These are phyloP conservation scores for Chenopodium formosanum DNA, from an alignment of 148 eudicot genomes.

Conservation along the genomic window DNA sequence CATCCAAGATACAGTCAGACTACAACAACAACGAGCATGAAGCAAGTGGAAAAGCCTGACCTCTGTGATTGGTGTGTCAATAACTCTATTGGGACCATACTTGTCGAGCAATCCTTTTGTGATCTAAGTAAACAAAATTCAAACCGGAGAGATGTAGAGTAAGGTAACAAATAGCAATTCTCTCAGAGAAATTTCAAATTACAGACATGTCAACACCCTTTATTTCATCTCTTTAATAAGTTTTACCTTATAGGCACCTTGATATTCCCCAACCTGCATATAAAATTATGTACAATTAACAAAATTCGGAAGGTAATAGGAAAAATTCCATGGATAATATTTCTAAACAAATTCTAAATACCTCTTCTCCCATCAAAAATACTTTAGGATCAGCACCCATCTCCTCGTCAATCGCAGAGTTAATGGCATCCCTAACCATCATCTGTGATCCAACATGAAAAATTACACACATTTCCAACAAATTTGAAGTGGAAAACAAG, in stretches of 20 bases:
- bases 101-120: slow-evolving; percentile 74
- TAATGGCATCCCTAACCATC: slow-evolving; percentile 76
- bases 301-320: not conserved
- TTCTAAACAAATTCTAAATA: slow-evolving; percentile 12
- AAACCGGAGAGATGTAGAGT: not conserved
- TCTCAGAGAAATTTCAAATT: not conserved
- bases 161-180: not conserved
- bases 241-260: slow-evolving; percentile 91
- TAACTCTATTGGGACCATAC: slow-evolving; percentile 79
- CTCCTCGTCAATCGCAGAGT: slow-evolving; percentile 85
- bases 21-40: not conserved
- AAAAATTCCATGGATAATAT: not conserved
- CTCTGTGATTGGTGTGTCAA: slow-evolving; percentile 96
- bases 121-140: slow-evolving; percentile 34
- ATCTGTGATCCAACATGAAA: slow-evolving; percentile 35
- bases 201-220: not conserved
- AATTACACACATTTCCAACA: not conserved
- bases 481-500: not conserved
- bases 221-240: not conserved
- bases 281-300: not conserved
- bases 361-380: slow-evolving; percentile 90
- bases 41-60: slow-evolving; percentile 24
- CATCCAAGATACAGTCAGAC: not conserved
- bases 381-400: slow-evolving; percentile 78
- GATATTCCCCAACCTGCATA: slow-evolving; percentile 86